Evolutionary conservation across 352 stramenopile species (phyloP).

Genomic region (Globisporangium uncinulatum): DNA sequence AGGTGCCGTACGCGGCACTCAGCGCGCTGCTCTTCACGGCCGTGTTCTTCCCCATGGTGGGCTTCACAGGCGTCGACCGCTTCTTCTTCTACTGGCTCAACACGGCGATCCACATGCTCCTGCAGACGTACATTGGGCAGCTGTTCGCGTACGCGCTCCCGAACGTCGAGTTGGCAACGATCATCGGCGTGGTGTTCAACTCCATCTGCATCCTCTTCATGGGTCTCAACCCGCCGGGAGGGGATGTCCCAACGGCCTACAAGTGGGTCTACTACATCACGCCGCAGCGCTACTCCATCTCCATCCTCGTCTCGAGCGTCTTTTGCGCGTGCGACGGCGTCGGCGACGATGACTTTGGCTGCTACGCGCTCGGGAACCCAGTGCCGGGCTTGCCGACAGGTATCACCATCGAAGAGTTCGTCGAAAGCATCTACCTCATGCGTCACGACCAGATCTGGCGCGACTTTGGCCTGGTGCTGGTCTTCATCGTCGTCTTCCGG

Average conservation of each 20-base stretch:
- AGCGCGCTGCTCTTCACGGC: constrained; percentile 26
- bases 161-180: constrained; percentile 35
- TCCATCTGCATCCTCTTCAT: constrained; percentile 58
- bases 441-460: no score
- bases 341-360: no score
- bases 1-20: constrained; percentile 60
- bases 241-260: constrained; percentile 36
- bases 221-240: constrained; percentile 40
- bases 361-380: no score
- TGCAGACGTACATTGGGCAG: constrained; percentile 47
- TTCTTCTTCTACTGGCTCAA: constrained; percentile 46
- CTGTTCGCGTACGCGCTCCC: constrained; percentile 40
- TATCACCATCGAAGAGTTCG: no score
- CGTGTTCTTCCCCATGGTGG: constrained; percentile 44
- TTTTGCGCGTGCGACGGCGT: constrained; percentile 26
- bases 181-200: constrained; percentile 38
- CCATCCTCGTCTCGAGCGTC: constrained; percentile 26
- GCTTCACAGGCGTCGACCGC: constrained; percentile 24
- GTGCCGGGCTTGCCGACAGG: no score
- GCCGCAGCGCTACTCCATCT: constrained; percentile 39
- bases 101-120: constrained; percentile 33
- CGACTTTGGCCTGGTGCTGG: no score
- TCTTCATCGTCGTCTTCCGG: no score
- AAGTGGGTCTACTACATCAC: constrained; percentile 59
- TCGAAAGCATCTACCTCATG: no score